Base-by-base conservation (phyloP, 306 rosid genomes). In the Cucumis hystrix region DNA sequence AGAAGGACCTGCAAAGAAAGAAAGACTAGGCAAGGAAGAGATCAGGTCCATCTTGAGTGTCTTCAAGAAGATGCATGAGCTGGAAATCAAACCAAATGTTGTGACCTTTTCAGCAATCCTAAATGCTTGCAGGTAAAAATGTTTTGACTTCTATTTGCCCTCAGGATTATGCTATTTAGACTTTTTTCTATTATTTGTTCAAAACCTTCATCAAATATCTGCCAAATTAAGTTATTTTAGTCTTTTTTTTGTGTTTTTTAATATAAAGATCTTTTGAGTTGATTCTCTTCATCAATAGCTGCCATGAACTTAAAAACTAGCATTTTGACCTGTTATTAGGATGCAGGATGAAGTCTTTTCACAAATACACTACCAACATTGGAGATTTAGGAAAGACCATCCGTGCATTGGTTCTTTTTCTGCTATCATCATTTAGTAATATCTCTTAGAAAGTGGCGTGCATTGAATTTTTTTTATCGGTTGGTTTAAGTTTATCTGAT, bases 91-190 rank as follows among this genome's bases (percentile, higher is more conserved):
- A 64, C 90, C 88, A 17, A 88, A 88, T 49, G 90, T 88, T 20
- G 88, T 88, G 71, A 88, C 88, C 52, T 88, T 88, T 79, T 95
- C 98, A 4, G 99, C 97, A 58, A 95, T 89, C 80, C 81, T 95
- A 83, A 95, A 92, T 81, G 97, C 96, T 49, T 92, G 99, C 99
- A 92, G 99, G 99, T 95, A 86, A 49, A 6, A 45, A 23, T 66
- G 47, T 74, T 23, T 47, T 64, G 51, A 51, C 37, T 37, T 39
- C 40, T 54, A 80, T 76, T 41, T 71, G 10, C 63, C 18, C 10
- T 52, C 30, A 51, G 35, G 28, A 28, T 30, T 51, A 9, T 51
- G 9, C 62, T 30, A 30, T 73, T 33, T 49, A 28, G 8, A 49
- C 8, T 49, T 49, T 0, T 70, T 70, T 70, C 2, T 8, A 3